Evolutionary conservation across 2,329 filamentous ascomycete species (phyloP).

Genomic region (Verticillium isaacii): DNA sequence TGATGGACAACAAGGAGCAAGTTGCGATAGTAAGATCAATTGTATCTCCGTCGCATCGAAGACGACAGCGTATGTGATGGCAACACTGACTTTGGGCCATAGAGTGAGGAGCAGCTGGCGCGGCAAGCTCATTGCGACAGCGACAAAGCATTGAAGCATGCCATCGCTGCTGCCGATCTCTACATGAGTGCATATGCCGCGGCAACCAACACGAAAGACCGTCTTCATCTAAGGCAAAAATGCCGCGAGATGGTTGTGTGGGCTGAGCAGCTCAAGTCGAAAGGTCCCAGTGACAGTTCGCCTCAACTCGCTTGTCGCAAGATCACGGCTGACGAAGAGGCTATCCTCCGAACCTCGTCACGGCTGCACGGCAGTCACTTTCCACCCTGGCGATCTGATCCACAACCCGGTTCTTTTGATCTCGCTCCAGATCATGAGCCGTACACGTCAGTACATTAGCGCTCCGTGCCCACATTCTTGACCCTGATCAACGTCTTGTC

Average conservation of each 20-base stretch:
- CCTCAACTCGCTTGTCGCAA: constrained; percentile 31
- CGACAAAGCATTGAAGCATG: constrained; percentile 49
- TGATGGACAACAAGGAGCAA: background rate
- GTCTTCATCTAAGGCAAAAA: constrained; percentile 60
- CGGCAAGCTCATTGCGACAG: background rate
- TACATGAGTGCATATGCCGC: constrained; percentile 73
- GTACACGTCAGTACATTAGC: constrained; percentile 55
- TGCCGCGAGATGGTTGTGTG: constrained; percentile 64
- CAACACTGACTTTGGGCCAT: background rate
- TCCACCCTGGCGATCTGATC: constrained; percentile 73
- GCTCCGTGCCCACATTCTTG: no score
- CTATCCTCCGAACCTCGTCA: constrained; percentile 72
- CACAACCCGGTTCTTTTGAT: constrained; percentile 57
- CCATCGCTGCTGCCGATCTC: constrained; percentile 72
- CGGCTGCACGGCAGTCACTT: constrained; percentile 79
- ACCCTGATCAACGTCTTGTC: background rate
- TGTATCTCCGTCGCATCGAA: background rate
- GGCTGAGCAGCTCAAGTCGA: constrained; percentile 70
- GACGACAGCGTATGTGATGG: background rate
- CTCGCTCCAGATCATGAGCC: constrained; percentile 37
- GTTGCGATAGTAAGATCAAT: background rate
- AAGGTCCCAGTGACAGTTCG: constrained; percentile 4
- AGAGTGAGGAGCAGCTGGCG: background rate
- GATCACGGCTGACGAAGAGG: constrained; percentile 66
- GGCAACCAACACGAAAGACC: constrained; percentile 57